A percentile compares a stretch with the other conserved stretches of the same genome.
Conservation (phyloP, 441 rosid genomes). For the Biscutella auriculata region DNA sequence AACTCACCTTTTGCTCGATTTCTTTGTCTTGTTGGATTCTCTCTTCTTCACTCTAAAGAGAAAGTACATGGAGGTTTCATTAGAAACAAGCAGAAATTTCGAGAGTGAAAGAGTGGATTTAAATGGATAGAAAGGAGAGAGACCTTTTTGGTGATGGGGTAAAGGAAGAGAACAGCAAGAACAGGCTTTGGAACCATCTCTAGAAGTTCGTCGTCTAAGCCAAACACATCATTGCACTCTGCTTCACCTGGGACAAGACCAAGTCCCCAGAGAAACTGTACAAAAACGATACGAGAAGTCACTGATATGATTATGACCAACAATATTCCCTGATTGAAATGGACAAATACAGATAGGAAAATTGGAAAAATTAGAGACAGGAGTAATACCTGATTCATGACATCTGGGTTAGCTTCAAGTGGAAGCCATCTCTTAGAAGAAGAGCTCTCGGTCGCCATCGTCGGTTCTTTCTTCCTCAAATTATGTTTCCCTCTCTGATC, state of each 20-base stretch:
- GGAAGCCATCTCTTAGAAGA: constrained; percentile 87
- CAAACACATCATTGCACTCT: constrained; percentile 80
- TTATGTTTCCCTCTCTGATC: not conserved
- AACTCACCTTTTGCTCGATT: constrained; percentile 36
- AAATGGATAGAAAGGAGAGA: not conserved
- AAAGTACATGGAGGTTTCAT: not conserved
- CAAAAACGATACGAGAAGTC: not conserved
- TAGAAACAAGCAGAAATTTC: not conserved
- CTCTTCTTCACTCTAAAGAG: constrained; percentile 64
- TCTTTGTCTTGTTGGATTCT: constrained; percentile 55
- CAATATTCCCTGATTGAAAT: not conserved
- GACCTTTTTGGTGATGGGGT: constrained; percentile 68
- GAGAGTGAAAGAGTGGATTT: not conserved
- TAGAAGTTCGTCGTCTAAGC: constrained; percentile 74
- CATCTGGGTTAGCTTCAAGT: constrained; percentile 89
- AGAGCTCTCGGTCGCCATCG: constrained; percentile 49
- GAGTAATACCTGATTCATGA: constrained; percentile 78
- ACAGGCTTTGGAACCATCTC: constrained; percentile 86
- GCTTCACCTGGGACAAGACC: constrained; percentile 56
- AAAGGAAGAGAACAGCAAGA: constrained; percentile 80
- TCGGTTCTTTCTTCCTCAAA: constrained; percentile 13
- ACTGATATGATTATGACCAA: not conserved
- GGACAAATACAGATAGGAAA: too few species aligned
- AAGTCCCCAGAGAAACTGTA: constrained; percentile 80
- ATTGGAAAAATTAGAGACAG: not conserved